Base-by-base conservation (phyloP, 106 monocot genomes). In the Platanthera guangdongensis region DNA sequence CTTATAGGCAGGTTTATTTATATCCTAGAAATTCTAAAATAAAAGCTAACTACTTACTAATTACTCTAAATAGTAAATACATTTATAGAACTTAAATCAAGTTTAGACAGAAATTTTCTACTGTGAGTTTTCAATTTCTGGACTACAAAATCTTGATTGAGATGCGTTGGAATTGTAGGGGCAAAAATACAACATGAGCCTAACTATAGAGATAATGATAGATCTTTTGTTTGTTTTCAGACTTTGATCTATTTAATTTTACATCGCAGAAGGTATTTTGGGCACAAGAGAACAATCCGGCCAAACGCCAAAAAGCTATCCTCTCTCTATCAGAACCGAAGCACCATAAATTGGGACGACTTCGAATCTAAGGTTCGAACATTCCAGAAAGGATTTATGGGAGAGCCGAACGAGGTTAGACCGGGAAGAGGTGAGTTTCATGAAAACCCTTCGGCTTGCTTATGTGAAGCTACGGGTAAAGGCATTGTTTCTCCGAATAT, bases 361-460 rank as follows among this genome's bases (percentile, higher is more conserved):
- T 91, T 91, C 80, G 81, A 82, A 1, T 83, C 91, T 9, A 91
- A 80, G 65, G 77, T 91, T 18, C 77, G 62, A 3, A 77, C 82
- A 52, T 74, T 82, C 18, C 91, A 91, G 63, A 88, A 67, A 57
- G 91, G 91, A 46, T 91, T 91, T 77, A 91, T 91, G 86, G 91
- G 91, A 39, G 91, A 91, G 48, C 91, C 91, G 3, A 88, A 88
- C 69, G 91, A 91, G 78, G 75, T 88, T 12, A 84, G 78, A 55
- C 82, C 86, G 10, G 91, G 91, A 55, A 84, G 88, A 79, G 91
- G 91, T 48, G 88, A 88, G 72, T 91, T 91, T 74, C 88, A 91
- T 79, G 91, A 91, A 51, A 91, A 91, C 50, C 91, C 91, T 30
- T 75, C 79, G 3, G 39, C 80, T 2, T 91, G 91, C 59, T 82